Conservation (phyloP, 2,329 filamentous ascomycete species). For the Aspergillaceae sp. region DNA sequence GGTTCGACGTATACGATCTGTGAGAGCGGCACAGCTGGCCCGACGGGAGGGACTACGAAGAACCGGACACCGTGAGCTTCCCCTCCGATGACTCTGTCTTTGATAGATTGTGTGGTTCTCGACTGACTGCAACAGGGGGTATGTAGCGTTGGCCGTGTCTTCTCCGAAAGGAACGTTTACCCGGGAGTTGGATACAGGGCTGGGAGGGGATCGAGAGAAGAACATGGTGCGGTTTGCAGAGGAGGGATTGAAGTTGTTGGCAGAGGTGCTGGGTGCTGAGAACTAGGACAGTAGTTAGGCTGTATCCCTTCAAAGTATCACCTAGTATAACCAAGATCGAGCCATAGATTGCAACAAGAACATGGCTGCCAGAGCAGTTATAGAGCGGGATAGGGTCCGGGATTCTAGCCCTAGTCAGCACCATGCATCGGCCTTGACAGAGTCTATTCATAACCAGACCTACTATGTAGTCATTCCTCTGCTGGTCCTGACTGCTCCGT, state of each 20-base stretch:
- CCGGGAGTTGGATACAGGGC: constrained; percentile 42
- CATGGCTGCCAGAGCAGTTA: too few relatives aligned
- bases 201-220: constrained; percentile 26
- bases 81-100: background rate
- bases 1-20: constrained; percentile 49
- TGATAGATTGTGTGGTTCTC: too few relatives aligned
- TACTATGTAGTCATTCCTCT: too few relatives aligned
- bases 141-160: constrained; percentile 55
- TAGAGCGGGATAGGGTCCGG: too few relatives aligned
- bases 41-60: constrained; percentile 47
- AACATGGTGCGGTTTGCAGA: constrained; percentile 58
- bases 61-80: constrained; percentile 47
- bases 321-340: too few relatives aligned
- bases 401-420: too few relatives aligned
- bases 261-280: constrained; percentile 43
- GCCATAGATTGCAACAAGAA: too few relatives aligned
- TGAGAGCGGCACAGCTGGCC: constrained; percentile 58
- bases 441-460: too few relatives aligned
- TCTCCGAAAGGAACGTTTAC: constrained; percentile 44
- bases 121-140: constrained; percentile 38
- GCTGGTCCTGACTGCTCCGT: too few relatives aligned
- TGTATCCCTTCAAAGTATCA: too few relatives aligned
- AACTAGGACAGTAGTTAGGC: constrained; percentile 4
- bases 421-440: too few relatives aligned
- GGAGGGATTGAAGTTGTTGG: constrained; percentile 48